Base-by-base conservation (phyloP, 176 grass and related monocot genomes). In the Avena eriantha region DNA sequence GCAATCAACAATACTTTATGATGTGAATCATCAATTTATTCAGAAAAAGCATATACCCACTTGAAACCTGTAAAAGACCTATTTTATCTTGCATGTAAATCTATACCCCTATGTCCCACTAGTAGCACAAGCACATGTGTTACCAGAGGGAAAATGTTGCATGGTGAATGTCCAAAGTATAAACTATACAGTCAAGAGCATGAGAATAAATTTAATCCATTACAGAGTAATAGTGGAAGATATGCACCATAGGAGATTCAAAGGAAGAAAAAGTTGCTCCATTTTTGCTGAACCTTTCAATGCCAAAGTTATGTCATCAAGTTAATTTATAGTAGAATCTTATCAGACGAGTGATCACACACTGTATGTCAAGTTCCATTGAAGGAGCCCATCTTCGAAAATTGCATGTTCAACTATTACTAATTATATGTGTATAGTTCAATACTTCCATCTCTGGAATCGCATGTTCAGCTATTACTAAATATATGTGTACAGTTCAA, bases 91-190 rank as follows among this genome's bases (percentile, higher is more conserved):
- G 43, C 43, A 73, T 19, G 69, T 73, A 8, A 46, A 41, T 26
- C 56, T 23, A 79, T 22, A 79, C 45, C 35, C 3, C 21, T 45
- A 61, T 12, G 41, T 24, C 35, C 7, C 7, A 79, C 35, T 22
- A 61, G 21, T 17, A 61, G 55, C 34, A 79, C 11, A 79, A 41
- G 5, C 60, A 79, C 1, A 46, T 8, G 9, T 9, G 9, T 9
- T 24, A 46, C 15, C 5, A 11, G 69, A 47, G 21, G 41, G 46
- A 72, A 45, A 46, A 3, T 73, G 10, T 19, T 73, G 69, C 19
- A 73, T 46, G 10, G 21, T 46, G 7, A 79, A 79, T 79, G 35
- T 53, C 21, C 76, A 79, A 23, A 79, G 58, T 79, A 39, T 51
- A 35, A 6, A 46, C 43, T 46, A 46, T 46, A 46, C 5, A 39